Base-by-base conservation (phyloP, 2,329 filamentous ascomycete species). In the Diaporthe vaccinii region DNA sequence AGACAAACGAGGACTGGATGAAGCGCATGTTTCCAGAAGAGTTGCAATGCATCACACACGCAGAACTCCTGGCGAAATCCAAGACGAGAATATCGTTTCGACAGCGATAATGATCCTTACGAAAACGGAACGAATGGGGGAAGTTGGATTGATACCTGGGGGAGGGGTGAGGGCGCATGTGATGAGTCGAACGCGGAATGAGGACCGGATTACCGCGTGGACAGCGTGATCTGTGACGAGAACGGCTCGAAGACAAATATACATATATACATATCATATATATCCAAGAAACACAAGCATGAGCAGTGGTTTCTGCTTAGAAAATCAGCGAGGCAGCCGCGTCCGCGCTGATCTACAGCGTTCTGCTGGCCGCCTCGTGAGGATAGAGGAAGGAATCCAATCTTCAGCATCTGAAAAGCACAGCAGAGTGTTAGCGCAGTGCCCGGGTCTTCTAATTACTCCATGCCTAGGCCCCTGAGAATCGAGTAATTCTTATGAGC, bases 161-260 rank as follows among this genome's bases (percentile, higher is more conserved):
- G 6, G 25, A 41, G 36, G 34, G 34, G 28, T 15, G 25, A 6
- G 31, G 49, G 65, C 65, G 65, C 65, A 69, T 41, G 14, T 17
- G 25, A 39, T 28, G 65, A 17, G 34, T 41, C 51, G 46, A 41
- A 41, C 9, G 49, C 31, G 49, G 31, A 39, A 34, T 39, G 22
- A 25, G 49, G 7, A 22, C 46, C 49, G 17, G 34, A 41, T 55
- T 9, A 55, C 34, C 65, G 34, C 34, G 5, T 41, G 34, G 49
- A 22, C 41, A 55, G 65, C 49, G 49, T 55, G 65, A 55, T 67
- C 65, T 69, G 46, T 41, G 46, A 55, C 3, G 65, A 25, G 49
- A 69, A 39, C 49, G 65, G n/a, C 65, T 41, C 34, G n/a, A 69
- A 39, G 31, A 28, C 25, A 69, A 41, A 41, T 68, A 68, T 53